phyloP scores from a whole-genome alignment of 257 asterid genomes.

The Catharanthus roseus region DNA sequence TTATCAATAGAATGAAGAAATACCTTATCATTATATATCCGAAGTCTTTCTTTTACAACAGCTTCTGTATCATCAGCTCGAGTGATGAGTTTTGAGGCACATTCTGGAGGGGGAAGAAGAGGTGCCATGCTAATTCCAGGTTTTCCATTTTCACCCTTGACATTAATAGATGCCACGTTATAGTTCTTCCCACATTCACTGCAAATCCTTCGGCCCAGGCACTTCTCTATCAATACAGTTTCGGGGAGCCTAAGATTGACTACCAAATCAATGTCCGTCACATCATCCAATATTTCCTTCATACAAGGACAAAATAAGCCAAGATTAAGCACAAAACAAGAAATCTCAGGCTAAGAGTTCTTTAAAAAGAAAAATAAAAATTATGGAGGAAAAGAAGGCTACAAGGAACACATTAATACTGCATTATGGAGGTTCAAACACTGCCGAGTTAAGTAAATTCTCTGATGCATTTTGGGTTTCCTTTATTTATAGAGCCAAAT shows the following conservation, averaged over 20 bases:
- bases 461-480: neutral
- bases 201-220: slow-evolving; percentile 94
- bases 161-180: slow-evolving; percentile 74
- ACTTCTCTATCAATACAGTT: slow-evolving; percentile 74
- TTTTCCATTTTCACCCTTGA: slow-evolving; percentile 79
- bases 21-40: slow-evolving; percentile 81
- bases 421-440: neutral
- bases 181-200: slow-evolving; percentile 88
- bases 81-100: slow-evolving; percentile 76
- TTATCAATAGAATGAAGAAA: neutral
- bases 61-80: slow-evolving; percentile 92
- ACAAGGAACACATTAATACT: neutral
- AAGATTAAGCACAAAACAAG: neutral
- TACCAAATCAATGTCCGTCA: slow-evolving; percentile 86
- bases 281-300: slow-evolving; percentile 90
- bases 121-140: slow-evolving; percentile 91
- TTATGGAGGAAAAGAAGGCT: neutral
- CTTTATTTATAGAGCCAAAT: neutral
- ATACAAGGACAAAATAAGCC: neutral
- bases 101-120: slow-evolving; percentile 74
- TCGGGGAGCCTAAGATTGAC: slow-evolving; percentile 97
- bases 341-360: neutral
- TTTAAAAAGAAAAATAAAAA: neutral
- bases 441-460: neutral
- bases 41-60: slow-evolving; percentile 79